A percentile compares a stretch with the other conserved stretches of the same genome.
phyloP scores from a whole-genome alignment of 2,329 filamentous ascomycete species.

The Myriosclerotinia curreyana region DNA sequence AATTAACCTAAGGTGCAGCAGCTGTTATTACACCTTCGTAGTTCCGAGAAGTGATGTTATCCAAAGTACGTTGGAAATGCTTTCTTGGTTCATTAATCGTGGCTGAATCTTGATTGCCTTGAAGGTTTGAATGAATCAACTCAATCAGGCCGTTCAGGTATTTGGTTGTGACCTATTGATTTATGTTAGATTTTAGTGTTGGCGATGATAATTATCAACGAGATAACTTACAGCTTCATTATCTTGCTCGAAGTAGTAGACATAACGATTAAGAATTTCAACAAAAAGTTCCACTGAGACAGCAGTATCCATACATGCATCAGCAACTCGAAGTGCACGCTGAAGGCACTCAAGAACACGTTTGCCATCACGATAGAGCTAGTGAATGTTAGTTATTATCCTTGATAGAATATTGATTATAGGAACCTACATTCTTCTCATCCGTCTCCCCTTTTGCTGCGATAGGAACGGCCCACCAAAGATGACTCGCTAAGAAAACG shows the following conservation, averaged over 20 bases:
- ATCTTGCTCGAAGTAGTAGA: constrained; percentile 99
- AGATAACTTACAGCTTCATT: constrained; percentile 76
- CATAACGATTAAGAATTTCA: constrained; percentile 95
- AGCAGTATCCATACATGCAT: constrained; percentile 98
- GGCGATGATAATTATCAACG: constrained; percentile 18
- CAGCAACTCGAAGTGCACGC: constrained; percentile 88
- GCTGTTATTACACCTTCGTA: constrained; percentile 79
- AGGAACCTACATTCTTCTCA: constrained; percentile 68
- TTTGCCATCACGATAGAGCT: constrained; percentile 97
- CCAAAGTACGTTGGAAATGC: constrained; percentile 91
- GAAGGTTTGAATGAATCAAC: constrained; percentile 93
- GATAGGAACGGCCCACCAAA: constrained; percentile 96
- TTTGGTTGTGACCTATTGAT: constrained; percentile 74
- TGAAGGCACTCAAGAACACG: constrained; percentile 95
- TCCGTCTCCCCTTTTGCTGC: constrained; percentile 76
- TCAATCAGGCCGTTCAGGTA: constrained; percentile 98
- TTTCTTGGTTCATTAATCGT: constrained; percentile 85
- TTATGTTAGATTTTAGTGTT: background rate
- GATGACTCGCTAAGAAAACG: constrained; percentile 91
- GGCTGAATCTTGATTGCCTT: constrained; percentile 75
- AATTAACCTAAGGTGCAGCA: constrained; percentile 14
- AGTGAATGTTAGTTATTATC: constrained; percentile 31
- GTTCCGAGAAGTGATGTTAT: constrained; percentile 87
- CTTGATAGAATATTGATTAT: background rate
- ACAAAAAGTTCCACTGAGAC: constrained; percentile 98